phyloP scores from a whole-genome alignment of 2,329 filamentous ascomycete species.

The Colletotrichum sublineola region DNA sequence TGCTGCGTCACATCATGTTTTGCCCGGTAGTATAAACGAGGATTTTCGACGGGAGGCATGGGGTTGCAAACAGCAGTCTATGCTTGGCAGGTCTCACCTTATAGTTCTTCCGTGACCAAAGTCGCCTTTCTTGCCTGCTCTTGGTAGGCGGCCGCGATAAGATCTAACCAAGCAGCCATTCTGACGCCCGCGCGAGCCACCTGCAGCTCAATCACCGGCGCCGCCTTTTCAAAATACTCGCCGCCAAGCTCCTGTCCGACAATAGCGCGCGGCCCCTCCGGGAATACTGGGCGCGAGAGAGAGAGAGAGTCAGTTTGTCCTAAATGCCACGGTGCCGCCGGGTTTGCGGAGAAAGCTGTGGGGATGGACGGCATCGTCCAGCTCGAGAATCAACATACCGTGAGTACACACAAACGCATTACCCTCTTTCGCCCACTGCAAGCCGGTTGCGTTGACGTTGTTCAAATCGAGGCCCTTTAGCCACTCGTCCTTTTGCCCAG shows the following conservation, averaged over 20 bases:
- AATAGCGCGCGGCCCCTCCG: constrained; percentile 70
- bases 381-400: constrained; percentile 56
- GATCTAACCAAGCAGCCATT: constrained; percentile 76
- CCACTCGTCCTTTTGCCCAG: constrained; percentile 65
- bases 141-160: constrained; percentile 62
- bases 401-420: constrained; percentile 74
- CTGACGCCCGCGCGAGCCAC: constrained; percentile 78
- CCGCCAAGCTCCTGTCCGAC: constrained; percentile 71
- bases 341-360: not conserved
- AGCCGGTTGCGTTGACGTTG: constrained; percentile 67
- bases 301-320: constrained; percentile 8
- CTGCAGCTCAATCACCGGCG: constrained; percentile 74
- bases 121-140: constrained; percentile 36
- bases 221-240: constrained; percentile 73
- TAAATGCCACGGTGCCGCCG: not conserved
- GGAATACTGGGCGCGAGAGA: constrained; percentile 62
- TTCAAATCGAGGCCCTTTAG: constrained; percentile 67
- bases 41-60: constrained; percentile 28
- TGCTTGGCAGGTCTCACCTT: constrained; percentile 38
- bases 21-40: constrained; percentile 30
- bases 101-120: constrained; percentile 31
- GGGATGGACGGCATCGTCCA: not conserved
- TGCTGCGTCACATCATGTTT: constrained; percentile 35
- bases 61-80: constrained; percentile 16
- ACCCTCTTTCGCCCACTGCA: constrained; percentile 74